Base-by-base conservation (phyloP, 805 yeast genomes). In the Nakazawaea holstii region DNA sequence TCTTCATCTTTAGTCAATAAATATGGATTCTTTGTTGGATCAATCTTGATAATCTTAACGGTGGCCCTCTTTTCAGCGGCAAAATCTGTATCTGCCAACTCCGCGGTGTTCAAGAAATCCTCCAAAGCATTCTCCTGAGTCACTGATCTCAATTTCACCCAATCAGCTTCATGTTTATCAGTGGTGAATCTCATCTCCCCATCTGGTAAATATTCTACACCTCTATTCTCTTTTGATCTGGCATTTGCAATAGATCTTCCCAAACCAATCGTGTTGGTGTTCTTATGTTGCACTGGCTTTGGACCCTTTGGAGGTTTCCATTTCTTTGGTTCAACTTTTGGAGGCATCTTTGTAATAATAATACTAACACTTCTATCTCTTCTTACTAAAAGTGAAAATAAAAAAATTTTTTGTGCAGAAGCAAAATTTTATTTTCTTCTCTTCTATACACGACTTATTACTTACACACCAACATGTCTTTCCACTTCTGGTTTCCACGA, bases 271-370 rank as follows among this genome's bases (percentile, higher is more conserved):
- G 80, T 70, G 59, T 90, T 90, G 57, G 87, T 86, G 64, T 87
- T 87, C 68, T 84, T 87, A 54, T 87, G 88, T 3, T 77, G 89
- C 11, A 85, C 80, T 13, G 96, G 95, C 61, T 90, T 89, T 31
- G 97, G 97, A 20, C 97, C 97, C 68, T 85, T 83, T 54, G 96
- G 96, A 8, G 87, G 80, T 69, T 83, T 86, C 89, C 89, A 87
- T 59, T 85, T 86, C 74, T 82, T 84, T 45, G 77, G 72, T 43
- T 72, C 71, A 46, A 67, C 69, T 45, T 65, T 70, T 49, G 77
- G 79, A 61, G 66, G 63, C 67, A 60, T 59, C 26, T 28, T n/a
- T n/a, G n/a, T n/a, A n/a, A n/a, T n/a, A n/a, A n/a, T n/a, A n/a
- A n/a, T 29, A 8, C 17, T 39, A 7, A n/a, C n/a, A n/a, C n/a